Conservation (phyloP, 371 early-diverging fungal genomes). For the Mortierella sp. region DNA sequence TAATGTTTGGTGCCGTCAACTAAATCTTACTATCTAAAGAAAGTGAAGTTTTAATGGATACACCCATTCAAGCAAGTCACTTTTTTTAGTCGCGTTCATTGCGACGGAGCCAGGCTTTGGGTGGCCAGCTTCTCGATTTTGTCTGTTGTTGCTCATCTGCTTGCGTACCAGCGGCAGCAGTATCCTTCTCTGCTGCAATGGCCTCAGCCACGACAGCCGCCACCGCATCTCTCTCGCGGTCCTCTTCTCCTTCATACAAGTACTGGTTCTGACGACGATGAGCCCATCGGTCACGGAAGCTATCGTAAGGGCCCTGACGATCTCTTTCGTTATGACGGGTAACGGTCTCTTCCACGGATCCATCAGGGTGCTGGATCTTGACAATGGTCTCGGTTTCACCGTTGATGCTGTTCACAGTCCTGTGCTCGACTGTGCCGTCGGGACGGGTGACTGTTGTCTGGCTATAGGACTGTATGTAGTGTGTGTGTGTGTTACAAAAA, state of each 20-base stretch:
- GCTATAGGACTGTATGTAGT: constrained; percentile 32
- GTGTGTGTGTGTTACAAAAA: too few species aligned
- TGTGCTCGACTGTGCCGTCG: constrained; percentile 38
- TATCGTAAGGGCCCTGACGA: background rate
- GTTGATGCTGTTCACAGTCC: constrained; percentile 23
- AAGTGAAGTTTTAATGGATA: too few species aligned
- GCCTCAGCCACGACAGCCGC: constrained; percentile 25
- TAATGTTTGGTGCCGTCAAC: too few species aligned
- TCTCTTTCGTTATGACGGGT: constrained; percentile 4
- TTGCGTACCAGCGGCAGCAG: background rate
- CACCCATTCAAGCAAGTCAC: too few species aligned
- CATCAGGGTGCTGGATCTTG: constrained; percentile 34
- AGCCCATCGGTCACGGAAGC: constrained; percentile 13
- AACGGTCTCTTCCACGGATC: constrained; percentile 37
- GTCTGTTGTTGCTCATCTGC: constrained; percentile 1
- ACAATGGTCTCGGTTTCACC: constrained; percentile 39
- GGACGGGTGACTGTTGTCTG: constrained; percentile 44
- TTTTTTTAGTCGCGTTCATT: constrained; percentile 23
- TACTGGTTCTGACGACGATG: background rate
- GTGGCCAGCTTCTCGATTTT: constrained; percentile 34
- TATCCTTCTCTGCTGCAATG: constrained; percentile 6
- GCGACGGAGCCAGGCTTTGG: constrained; percentile 29
- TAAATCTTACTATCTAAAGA: too few species aligned
- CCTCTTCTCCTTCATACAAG: constrained; percentile 6
- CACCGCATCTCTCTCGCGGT: constrained; percentile 19